Conservation (phyloP, 345 rosid genomes). For the Populus nigra region DNA sequence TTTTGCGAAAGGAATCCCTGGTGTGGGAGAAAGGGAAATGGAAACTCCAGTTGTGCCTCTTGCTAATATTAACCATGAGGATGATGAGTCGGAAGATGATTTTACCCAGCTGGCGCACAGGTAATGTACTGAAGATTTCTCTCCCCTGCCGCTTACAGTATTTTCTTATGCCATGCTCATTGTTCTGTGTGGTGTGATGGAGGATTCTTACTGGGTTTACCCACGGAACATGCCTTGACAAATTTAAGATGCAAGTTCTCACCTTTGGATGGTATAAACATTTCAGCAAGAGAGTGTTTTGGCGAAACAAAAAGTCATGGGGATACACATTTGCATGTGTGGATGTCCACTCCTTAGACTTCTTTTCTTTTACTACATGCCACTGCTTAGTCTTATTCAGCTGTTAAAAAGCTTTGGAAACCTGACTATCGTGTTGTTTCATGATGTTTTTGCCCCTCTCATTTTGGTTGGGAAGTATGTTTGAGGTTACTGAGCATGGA, state of each 20-base stretch:
- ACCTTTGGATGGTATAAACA: background rate
- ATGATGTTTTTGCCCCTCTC: background rate
- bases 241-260: background rate
- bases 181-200: background rate
- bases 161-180: background rate
- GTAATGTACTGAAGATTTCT: constrained; percentile 28
- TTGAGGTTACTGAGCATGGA: background rate
- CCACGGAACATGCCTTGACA: background rate
- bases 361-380: background rate
- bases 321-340: background rate
- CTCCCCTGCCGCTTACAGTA: background rate
- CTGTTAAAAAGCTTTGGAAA: background rate
- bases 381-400: background rate
- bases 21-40: constrained; percentile 26
- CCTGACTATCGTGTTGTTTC: background rate
- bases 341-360: background rate
- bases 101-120: constrained; percentile 83
- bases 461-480: background rate
- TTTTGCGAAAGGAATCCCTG: constrained; percentile 55
- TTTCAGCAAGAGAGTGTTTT: background rate
- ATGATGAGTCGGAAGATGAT: constrained; percentile 88
- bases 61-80: constrained; percentile 59
- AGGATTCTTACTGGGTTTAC: background rate
- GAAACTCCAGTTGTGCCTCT: constrained; percentile 49
- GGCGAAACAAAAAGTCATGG: background rate